Evolutionary conservation across 2,329 filamentous ascomycete genomes (phyloP), one percentile per base, ranked within the genome.

Genomic region (Fusarium denticulatum): DNA sequence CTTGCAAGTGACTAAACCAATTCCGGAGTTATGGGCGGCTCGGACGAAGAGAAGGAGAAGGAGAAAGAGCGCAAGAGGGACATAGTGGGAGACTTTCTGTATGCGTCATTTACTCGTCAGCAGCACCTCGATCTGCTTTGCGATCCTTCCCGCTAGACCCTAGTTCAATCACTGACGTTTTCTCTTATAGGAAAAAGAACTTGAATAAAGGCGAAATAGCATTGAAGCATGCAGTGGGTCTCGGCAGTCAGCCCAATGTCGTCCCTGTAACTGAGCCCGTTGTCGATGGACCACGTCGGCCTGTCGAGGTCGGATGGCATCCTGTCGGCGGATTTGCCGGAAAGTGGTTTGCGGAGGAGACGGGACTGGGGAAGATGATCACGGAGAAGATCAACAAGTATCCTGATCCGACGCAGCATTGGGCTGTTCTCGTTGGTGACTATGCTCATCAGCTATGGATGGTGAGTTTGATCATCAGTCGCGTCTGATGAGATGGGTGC

Each of bases 361-460:
- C 87, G 1, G 85, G 86, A 0, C 76, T 90, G 28, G 88, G 88
- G 6, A 87, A 86, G 79, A 81, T 87, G 81, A 89, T 90, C 66
- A 88, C 86, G 0, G 85, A 88, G 50, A 86, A 84, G 70, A 85
- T 88, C 60, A 85, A 87, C 73, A 83, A 82, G 64, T 89, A 87
- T 69, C 88, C 88, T 0, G 88, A 90, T 75, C 88, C 88, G 7
- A 89, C 87, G 8, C 88, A 90, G 79, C 88, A 90, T 74, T 90
- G 88, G 88, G 88, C 87, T 6, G 86, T 90, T 3, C 81, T 90
- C 1, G 87, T 90, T 2, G 88, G 87, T 5, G 87, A 86, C 18
- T 90, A 83, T 74, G 85, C 84, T 4, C 88, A 90, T 76, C 83
- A 90, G 76, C 79, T 90, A n/a, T 90, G 88, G 88, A 90, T 90